Conservation (phyloP, 2,329 filamentous ascomycete species). For the Aspergillus pseudoterreus region DNA sequence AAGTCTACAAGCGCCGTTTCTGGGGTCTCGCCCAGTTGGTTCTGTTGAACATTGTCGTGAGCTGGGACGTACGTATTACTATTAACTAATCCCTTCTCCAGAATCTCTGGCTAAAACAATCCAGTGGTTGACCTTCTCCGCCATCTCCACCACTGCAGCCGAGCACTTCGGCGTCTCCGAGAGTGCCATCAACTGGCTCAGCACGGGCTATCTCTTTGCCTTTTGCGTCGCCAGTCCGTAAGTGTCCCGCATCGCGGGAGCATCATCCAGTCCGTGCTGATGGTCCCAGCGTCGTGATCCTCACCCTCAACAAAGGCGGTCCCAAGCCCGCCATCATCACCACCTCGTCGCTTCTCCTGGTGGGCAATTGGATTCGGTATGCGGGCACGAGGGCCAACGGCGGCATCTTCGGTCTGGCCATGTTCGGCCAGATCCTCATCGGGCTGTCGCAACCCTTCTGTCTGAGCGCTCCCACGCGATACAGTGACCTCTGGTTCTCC, state of each 20-base stretch:
- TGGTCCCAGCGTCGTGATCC: constrained; percentile 57
- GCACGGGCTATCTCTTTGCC: constrained; percentile 79
- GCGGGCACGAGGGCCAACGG: constrained; percentile 59
- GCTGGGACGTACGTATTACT: constrained; percentile 74
- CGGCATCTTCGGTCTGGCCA: constrained; percentile 69
- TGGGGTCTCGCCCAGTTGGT: constrained; percentile 81
- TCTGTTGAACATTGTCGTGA: constrained; percentile 85
- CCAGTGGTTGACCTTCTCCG: constrained; percentile 88
- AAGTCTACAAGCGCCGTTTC: constrained; percentile 80
- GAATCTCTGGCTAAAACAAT: background rate
- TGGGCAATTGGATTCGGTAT: constrained; percentile 91
- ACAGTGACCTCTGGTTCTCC: constrained; percentile 94
- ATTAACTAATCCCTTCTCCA: background rate
- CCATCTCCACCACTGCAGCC: constrained; percentile 71
- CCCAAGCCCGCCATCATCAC: constrained; percentile 73
- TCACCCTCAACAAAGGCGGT: constrained; percentile 70
- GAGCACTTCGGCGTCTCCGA: constrained; percentile 72
- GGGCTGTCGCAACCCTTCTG: constrained; percentile 91
- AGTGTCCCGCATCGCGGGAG: constrained; percentile 21
- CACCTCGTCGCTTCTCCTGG: constrained; percentile 67
- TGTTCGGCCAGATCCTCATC: constrained; percentile 88
- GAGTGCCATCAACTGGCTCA: constrained; percentile 86
- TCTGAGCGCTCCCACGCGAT: constrained; percentile 80
- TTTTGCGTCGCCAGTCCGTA: constrained; percentile 70
- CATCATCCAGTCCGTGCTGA: background rate